phyloP scores from a whole-genome alignment of 345 rosid species.

The Lepidium africanum region DNA sequence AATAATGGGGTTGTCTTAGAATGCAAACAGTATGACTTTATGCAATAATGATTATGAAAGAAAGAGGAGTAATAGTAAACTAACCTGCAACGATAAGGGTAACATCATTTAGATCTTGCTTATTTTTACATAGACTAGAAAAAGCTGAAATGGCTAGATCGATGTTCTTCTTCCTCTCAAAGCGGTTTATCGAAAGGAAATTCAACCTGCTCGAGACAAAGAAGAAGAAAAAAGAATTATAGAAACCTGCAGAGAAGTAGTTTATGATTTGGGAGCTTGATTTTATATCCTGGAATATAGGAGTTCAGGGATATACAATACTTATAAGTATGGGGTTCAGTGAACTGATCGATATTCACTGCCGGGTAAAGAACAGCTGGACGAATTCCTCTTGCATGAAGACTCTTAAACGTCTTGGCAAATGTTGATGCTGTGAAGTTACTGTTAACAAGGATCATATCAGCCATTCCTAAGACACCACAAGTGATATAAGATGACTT shows the following conservation, averaged over 20 bases:
- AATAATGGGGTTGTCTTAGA: conserved; percentile 8
- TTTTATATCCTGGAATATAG: not conserved
- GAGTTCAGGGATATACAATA: conserved; percentile 39
- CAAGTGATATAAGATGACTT: conserved; percentile 4
- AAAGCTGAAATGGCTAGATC: conserved; percentile 83
- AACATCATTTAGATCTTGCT: conserved; percentile 37
- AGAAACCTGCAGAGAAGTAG: not conserved
- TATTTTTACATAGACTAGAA: conserved; percentile 49
- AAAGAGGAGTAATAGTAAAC: conserved; percentile 11
- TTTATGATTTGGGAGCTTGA: not conserved
- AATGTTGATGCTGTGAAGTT: conserved; percentile 80
- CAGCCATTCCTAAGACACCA: conserved; percentile 67
- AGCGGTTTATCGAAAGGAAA: conserved; percentile 85
- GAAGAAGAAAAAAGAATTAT: conserved; percentile 1
- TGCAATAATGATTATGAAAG: not conserved
- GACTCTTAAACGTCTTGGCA: conserved; percentile 73
- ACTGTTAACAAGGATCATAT: conserved; percentile 81
- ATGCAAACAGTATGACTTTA: not conserved
- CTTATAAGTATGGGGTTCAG: conserved; percentile 48
- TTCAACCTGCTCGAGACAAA: conserved; percentile 50
- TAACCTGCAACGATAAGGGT: conserved; percentile 74
- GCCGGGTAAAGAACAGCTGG: conserved; percentile 90
- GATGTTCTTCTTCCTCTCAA: conserved; percentile 84
- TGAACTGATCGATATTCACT: conserved; percentile 74
- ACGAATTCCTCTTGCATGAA: conserved; percentile 54